phyloP scores from a whole-genome alignment of 495 filamentous ascomycete species.

The Penicillium fimorum region DNA sequence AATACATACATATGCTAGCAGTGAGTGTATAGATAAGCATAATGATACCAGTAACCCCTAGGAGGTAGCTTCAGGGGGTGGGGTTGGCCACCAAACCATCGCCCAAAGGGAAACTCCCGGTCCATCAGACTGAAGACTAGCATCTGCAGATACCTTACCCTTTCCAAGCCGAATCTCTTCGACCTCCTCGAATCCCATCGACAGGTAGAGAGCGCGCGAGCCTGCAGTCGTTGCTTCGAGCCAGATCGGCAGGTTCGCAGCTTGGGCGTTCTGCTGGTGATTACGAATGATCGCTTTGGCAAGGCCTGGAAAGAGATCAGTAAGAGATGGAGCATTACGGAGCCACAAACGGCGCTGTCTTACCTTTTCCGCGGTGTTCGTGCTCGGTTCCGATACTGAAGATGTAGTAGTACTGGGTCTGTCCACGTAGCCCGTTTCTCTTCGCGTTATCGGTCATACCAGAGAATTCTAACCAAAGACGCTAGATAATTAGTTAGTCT shows the following conservation, averaged over 20 bases:
- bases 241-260: conserved; percentile 30
- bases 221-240: conserved; percentile 28
- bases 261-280: conserved; percentile 19
- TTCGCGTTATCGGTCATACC: conserved; percentile 31
- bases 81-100: conserved; percentile 35
- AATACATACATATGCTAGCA: not conserved
- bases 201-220: conserved; percentile 27
- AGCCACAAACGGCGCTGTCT: not conserved
- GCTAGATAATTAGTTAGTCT: conserved; percentile 8
- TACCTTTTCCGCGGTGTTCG: conserved; percentile 31
- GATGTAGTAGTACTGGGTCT: conserved; percentile 29
- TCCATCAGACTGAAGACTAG: conserved; percentile 21
- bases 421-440: conserved; percentile 22
- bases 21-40: not conserved
- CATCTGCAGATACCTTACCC: conserved; percentile 25
- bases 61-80: not conserved
- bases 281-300: conserved; percentile 26
- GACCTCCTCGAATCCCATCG: conserved; percentile 29
- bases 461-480: conserved; percentile 28
- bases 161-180: conserved; percentile 28
- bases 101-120: conserved; percentile 28
- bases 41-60: not conserved
- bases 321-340: not conserved
- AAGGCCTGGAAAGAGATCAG: conserved; percentile 18
- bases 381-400: conserved; percentile 31